phyloP scores from a whole-genome alignment of 1,284 basidiomycete species.

The Mycena citricolor region DNA sequence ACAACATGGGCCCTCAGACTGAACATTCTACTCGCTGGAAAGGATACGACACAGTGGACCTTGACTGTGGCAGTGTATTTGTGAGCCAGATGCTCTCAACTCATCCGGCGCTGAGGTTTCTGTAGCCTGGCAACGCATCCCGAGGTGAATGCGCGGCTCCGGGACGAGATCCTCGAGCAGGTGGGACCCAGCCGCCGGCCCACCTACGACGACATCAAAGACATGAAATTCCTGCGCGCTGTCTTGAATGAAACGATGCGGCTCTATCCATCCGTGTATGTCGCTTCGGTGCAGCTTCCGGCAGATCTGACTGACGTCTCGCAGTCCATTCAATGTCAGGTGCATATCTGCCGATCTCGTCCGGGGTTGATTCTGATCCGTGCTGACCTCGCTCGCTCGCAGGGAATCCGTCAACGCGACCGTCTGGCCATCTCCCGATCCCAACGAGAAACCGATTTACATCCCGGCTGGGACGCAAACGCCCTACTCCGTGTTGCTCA shows the following conservation, averaged over 20 bases:
- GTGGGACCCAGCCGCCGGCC: conserved; percentile 23
- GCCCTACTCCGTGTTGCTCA: conserved; percentile 1
- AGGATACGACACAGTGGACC: conserved; percentile 28
- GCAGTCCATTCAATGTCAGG: too few species aligned
- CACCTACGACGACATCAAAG: conserved; percentile 19
- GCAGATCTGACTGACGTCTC: not conserved
- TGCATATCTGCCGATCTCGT: too few species aligned
- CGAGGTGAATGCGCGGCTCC: conserved; percentile 28
- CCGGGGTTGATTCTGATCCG: too few species aligned
- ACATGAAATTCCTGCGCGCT: conserved; percentile 41
- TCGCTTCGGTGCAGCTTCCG: conserved; percentile 5
- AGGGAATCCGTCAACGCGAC: conserved; percentile 24
- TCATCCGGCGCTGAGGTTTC: not conserved
- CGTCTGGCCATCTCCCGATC: conserved; percentile 28
- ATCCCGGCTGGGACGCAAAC: conserved; percentile 29
- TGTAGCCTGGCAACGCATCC: conserved; percentile 33
- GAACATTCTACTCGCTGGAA: conserved; percentile 32
- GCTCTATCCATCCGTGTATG: conserved; percentile 61
- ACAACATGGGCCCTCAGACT: conserved; percentile 9
- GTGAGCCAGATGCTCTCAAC: conserved; percentile 27
- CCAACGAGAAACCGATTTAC: conserved; percentile 30
- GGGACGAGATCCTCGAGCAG: conserved; percentile 32
- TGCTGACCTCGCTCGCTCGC: too few species aligned
- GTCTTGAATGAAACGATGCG: conserved; percentile 64
- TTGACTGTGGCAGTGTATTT: conserved; percentile 36